Percentiles rank a stretch among this genome's conserved stretches.
These are phyloP conservation scores for Agaricus sinodeliciosus DNA, from an alignment of 768 basidiomycete genomes.

Conservation along the genomic window DNA sequence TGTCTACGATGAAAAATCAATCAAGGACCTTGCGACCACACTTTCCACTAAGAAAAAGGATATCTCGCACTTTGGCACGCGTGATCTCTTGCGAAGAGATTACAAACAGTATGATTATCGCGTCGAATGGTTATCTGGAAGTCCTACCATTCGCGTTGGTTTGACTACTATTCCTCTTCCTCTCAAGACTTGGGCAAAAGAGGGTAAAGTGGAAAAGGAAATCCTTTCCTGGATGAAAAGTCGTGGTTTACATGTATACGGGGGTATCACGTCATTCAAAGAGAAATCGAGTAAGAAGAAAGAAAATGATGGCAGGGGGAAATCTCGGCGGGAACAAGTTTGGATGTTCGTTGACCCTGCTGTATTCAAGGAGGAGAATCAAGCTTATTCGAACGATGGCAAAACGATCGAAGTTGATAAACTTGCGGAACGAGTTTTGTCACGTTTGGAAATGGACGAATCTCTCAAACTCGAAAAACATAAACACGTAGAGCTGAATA, in stretches of 20 bases:
- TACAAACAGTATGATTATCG: conserved; percentile 80
- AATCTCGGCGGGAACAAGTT: conserved; percentile 15
- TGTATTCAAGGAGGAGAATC: background rate
- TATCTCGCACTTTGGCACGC: conserved; percentile 57
- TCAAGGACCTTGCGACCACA: conserved; percentile 41
- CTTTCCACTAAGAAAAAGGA: conserved; percentile 58
- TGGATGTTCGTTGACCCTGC: conserved; percentile 45
- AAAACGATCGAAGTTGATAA: conserved; percentile 25
- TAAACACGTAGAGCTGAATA: conserved; percentile 30
- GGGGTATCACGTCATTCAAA: conserved; percentile 73
- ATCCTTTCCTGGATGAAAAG: conserved; percentile 57
- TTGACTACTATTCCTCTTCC: conserved; percentile 77
- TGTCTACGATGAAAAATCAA: conserved; percentile 30
- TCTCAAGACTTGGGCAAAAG: conserved; percentile 48
- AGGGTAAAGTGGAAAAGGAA: conserved; percentile 35
- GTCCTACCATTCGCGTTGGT: conserved; percentile 52
- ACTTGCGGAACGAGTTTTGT: conserved; percentile 45
- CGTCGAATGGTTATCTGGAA: conserved; percentile 33
- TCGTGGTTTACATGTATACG: conserved; percentile 58
- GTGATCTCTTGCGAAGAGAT: conserved; percentile 86
- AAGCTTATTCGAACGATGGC: conserved; percentile 6
- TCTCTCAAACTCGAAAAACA: conserved; percentile 48
- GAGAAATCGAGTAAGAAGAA: conserved; percentile 22
- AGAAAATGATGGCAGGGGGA: conserved; percentile 25
- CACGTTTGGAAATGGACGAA: conserved; percentile 50